Evolutionary conservation across 2,329 filamentous ascomycete genomes (phyloP).

Genomic region (Aureobasidium melanogenum): DNA sequence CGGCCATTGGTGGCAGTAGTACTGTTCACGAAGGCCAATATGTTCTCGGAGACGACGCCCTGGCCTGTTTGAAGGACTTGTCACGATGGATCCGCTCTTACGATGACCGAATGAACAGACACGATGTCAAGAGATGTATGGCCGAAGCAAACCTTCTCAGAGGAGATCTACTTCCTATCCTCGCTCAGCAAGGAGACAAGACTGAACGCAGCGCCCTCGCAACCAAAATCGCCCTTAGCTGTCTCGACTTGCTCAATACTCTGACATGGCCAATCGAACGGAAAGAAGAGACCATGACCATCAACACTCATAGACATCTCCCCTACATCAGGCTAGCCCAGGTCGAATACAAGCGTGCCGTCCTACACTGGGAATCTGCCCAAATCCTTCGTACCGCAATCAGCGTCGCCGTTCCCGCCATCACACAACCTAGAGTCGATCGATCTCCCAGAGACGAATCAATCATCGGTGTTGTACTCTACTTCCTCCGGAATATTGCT

Average conservation of each 20-base stretch:
- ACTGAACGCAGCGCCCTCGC: conserved; percentile 67
- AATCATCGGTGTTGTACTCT: conserved; percentile 83
- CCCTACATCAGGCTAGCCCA: conserved; percentile 85
- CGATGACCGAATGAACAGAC: conserved; percentile 85
- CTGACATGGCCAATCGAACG: conserved; percentile 89
- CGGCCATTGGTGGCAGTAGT: conserved; percentile 80
- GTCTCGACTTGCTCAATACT: conserved; percentile 82
- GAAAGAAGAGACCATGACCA: conserved; percentile 69
- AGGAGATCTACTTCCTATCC: conserved; percentile 81
- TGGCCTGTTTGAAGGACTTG: conserved; percentile 85
- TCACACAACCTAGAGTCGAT: conserved; percentile 70
- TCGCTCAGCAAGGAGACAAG: conserved; percentile 71
- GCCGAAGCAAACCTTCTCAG: conserved; percentile 87
- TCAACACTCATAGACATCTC: conserved; percentile 87
- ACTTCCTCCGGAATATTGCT: conserved; percentile 80
- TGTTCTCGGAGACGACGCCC: conserved; percentile 82
- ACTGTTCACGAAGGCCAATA: conserved; percentile 74
- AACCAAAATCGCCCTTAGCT: conserved; percentile 71
- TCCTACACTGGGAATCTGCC: conserved; percentile 73
- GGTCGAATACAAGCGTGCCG: conserved; percentile 77
- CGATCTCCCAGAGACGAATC: conserved; percentile 74
- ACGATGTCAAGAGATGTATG: conserved; percentile 89
- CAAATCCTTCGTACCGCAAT: conserved; percentile 73
- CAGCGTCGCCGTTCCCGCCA: conserved; percentile 72
- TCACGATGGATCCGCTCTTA: conserved; percentile 93